Conservation (phyloP, 1,284 basidiomycete species). For the Anthracocystis panici-leucophaei region DNA sequence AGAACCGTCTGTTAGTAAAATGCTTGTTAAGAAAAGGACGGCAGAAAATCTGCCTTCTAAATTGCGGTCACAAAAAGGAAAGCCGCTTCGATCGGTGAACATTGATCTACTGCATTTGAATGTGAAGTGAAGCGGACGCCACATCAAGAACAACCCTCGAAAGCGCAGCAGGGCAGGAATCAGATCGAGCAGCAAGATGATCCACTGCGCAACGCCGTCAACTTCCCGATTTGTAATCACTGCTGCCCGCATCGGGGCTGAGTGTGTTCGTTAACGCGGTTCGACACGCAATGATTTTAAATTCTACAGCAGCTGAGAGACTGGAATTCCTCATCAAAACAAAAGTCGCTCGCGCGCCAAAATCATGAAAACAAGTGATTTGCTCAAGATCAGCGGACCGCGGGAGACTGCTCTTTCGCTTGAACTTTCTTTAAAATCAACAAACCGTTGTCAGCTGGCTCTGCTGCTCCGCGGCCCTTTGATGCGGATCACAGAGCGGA, state of each 20-base stretch:
- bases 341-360: slow-evolving; percentile 1
- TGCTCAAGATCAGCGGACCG: background rate
- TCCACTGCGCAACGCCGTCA: background rate
- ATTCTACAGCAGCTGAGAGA: background rate
- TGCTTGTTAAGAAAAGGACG: background rate
- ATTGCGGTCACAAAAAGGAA: background rate
- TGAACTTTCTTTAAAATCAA: background rate
- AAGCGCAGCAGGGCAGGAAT: too few relatives aligned
- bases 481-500: slow-evolving; percentile 11
- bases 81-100: too few relatives aligned
- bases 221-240: background rate
- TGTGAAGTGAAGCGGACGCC: too few relatives aligned
- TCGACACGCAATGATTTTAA: background rate
- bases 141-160: too few relatives aligned
- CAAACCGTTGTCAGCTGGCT: background rate
- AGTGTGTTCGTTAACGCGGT: background rate
- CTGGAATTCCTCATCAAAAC: slow-evolving; percentile 4
- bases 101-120: too few relatives aligned
- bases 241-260: background rate
- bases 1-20: too few relatives aligned
- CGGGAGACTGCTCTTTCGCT: slow-evolving; percentile 11
- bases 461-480: slow-evolving; percentile 1
- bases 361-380: background rate
- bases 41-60: background rate
- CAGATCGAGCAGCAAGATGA: too few relatives aligned